phyloP scores from a whole-genome alignment of 1,284 basidiomycete species.

The Cronartium quercuum region DNA sequence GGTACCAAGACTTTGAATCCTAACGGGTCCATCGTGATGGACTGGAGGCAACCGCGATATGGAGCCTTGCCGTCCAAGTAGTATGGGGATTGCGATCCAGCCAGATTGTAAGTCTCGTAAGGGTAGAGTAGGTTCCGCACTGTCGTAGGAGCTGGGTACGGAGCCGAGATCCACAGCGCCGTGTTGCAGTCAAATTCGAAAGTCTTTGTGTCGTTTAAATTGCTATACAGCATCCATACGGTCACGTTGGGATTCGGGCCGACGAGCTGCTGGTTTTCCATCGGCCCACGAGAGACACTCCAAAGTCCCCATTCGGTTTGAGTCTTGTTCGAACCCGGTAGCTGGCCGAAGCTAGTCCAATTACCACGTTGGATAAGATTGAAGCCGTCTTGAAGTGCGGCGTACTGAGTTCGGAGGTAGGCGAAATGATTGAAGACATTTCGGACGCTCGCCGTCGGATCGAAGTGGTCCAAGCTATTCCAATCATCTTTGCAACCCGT shows the following conservation, averaged over 20 bases:
- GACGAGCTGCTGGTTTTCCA: constrained; percentile 49
- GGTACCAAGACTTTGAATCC: constrained; percentile 77
- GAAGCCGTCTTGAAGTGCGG: constrained; percentile 73
- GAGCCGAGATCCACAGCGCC: constrained; percentile 54
- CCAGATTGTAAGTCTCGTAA: constrained; percentile 67
- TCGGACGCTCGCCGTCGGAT: constrained; percentile 71
- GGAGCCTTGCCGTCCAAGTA: constrained; percentile 58
- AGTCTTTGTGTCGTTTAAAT: constrained; percentile 28
- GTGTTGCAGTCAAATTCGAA: constrained; percentile 50
- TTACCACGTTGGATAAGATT: constrained; percentile 69
- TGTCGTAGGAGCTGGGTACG: constrained; percentile 58
- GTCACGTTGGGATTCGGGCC: constrained; percentile 56
- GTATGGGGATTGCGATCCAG: constrained; percentile 61
- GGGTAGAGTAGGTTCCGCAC: constrained; percentile 74
- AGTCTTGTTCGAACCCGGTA: constrained; percentile 73
- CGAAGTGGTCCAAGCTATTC: constrained; percentile 86
- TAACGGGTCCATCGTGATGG: constrained; percentile 63
- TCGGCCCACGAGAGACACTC: constrained; percentile 56
- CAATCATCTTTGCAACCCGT: constrained; percentile 76
- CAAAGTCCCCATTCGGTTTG: constrained; percentile 76
- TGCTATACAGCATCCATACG: constrained; percentile 39
- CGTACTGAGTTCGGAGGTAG: constrained; percentile 62
- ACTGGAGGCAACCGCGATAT: constrained; percentile 65
- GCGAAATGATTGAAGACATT: constrained; percentile 68
- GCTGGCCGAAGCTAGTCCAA: constrained; percentile 68